A percentile compares a stretch with the other conserved stretches of the same genome.
Conservation (phyloP, 345 rosid species). For the Salix viminalis region DNA sequence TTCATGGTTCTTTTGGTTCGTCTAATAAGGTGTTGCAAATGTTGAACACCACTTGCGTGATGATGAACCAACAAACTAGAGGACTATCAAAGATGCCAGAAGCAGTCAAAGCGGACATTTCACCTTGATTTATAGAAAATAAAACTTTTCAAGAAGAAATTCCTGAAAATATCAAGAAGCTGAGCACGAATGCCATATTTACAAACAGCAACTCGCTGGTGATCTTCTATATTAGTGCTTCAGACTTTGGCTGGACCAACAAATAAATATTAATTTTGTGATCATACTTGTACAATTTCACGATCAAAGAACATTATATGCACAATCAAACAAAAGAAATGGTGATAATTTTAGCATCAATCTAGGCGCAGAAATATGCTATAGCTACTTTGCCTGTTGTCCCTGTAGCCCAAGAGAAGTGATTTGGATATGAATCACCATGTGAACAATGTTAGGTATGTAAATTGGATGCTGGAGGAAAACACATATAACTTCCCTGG, state of each 20-base stretch:
- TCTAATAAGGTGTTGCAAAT: not conserved
- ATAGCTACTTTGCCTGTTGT: not conserved
- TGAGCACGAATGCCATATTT: slow-evolving; percentile 46
- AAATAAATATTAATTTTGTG: too few species aligned
- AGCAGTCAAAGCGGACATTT: slow-evolving; percentile 54
- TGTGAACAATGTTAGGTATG: slow-evolving; percentile 68
- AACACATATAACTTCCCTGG: not conserved
- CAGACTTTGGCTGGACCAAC: not conserved
- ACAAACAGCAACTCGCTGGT: slow-evolving; percentile 47
- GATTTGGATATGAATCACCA: slow-evolving; percentile 77
- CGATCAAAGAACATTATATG: not conserved
- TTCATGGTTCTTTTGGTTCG: not conserved
- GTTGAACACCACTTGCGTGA: slow-evolving; percentile 58
- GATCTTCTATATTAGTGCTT: not conserved
- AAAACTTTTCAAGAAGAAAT: slow-evolving; percentile 52
- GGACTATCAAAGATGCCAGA: slow-evolving; percentile 60
- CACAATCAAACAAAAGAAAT: not conserved
- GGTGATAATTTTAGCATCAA: not conserved
- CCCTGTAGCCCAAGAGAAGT: slow-evolving; percentile 46
- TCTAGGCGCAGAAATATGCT: not conserved
- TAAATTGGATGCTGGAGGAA: slow-evolving; percentile 74
- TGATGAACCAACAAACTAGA: slow-evolving; percentile 67
- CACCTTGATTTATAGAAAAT: slow-evolving; percentile 58
- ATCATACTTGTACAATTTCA: not conserved
- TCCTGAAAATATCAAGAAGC: slow-evolving; percentile 48